phyloP scores from a whole-genome alignment of 495 filamentous ascomycete species.

The Poronia punctata region DNA sequence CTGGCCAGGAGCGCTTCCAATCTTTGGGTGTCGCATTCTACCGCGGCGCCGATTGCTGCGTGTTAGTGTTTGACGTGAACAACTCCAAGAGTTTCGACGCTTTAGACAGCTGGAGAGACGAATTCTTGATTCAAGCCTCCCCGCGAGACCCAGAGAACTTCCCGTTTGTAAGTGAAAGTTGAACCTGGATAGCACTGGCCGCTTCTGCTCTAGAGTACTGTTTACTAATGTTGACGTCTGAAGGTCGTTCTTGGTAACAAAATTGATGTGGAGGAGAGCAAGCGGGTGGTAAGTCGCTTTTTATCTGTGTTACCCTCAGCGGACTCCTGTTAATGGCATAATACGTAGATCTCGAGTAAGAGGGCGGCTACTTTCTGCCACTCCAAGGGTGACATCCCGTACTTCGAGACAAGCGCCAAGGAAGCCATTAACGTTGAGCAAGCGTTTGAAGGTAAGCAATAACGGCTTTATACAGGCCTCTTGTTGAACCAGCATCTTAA shows the following conservation, averaged over 20 bases:
- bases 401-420: conserved; percentile 99
- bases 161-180: conserved; percentile 67
- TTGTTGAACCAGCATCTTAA: conserved; percentile 7
- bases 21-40: conserved; percentile 98
- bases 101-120: conserved; percentile 95
- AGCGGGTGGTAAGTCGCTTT: conserved; percentile 63
- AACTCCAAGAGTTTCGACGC: conserved; percentile 99
- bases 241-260: conserved; percentile 96
- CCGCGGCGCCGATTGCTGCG: conserved; percentile 96
- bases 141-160: conserved; percentile 96
- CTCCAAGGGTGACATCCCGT: conserved; percentile 93
- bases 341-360: conserved; percentile 73
- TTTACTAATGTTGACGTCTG: neutral
- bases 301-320: neutral
- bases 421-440: conserved; percentile 98
- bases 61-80: conserved; percentile 97
- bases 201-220: neutral
- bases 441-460: conserved; percentile 80
- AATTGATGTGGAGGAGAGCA: conserved; percentile 97
- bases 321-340: conserved; percentile 9
- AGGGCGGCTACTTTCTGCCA: conserved; percentile 95
- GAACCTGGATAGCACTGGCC: neutral
- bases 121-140: conserved; percentile 96
- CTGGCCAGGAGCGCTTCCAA: conserved; percentile 96
- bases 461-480: neutral